Conservation (phyloP, 306 rosid genomes). For the Nissolia schottii region DNA sequence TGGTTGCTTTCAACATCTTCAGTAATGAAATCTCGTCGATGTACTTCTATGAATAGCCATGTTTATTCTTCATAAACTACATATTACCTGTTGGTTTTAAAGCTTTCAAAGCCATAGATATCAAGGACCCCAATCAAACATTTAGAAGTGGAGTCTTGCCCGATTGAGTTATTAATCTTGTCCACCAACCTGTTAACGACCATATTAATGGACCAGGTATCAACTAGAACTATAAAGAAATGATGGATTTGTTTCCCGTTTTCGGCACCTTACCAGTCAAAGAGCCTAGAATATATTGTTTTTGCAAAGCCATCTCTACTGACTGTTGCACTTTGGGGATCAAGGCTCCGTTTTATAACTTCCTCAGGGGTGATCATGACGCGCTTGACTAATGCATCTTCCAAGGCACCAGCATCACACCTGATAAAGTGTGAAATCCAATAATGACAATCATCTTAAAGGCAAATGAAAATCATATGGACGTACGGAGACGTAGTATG, state of each 20-base stretch:
- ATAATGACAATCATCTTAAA: conserved; percentile 20
- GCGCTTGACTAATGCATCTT: conserved; percentile 97
- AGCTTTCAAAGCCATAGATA: conserved; percentile 98
- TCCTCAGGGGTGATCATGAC: conserved; percentile 99
- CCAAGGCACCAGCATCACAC: conserved; percentile 68
- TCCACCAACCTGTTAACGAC: conserved; percentile 81
- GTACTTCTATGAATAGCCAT: background rate
- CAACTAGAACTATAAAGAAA: conserved; percentile 12
- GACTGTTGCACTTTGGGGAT: conserved; percentile 87
- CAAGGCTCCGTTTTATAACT: conserved; percentile 90
- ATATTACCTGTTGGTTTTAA: conserved; percentile 89
- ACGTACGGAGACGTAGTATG: background rate
- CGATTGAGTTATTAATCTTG: conserved; percentile 87
- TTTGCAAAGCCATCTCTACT: conserved; percentile 96
- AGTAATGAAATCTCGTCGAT: conserved; percentile 13
- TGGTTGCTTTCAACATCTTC: conserved; percentile 30
- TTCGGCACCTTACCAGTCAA: conserved; percentile 72
- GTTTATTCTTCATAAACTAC: conserved; percentile 20
- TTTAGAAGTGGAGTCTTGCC: conserved; percentile 85
- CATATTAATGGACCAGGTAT: conserved; percentile 28
- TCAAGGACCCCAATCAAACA: conserved; percentile 95
- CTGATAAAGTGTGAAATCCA: conserved; percentile 41
- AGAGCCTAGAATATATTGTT: conserved; percentile 86
- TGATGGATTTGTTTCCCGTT: conserved; percentile 8
- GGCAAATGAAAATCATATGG: conserved; percentile 7